Conservation (phyloP, 2,329 filamentous ascomycete species). For the Neopestalotiopsis sp. region DNA sequence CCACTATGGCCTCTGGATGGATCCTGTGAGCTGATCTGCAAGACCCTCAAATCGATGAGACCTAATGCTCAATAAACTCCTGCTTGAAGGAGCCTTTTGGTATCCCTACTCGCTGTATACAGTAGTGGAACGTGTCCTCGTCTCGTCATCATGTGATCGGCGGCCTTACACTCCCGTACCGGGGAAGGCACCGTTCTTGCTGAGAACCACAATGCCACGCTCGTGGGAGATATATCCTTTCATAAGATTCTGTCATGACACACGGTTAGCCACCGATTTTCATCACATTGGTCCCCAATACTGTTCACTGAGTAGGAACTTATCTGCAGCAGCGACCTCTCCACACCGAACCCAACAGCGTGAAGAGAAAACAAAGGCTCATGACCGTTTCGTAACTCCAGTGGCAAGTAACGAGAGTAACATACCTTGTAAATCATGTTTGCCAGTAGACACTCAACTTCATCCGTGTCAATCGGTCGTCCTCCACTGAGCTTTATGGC, state of each 20-base stretch:
- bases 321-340: neutral
- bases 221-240: slow-evolving; percentile 98
- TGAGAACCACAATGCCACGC: slow-evolving; percentile 86
- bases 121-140: neutral
- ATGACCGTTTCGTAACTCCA: neutral
- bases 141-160: neutral
- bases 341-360: slow-evolving; percentile 16
- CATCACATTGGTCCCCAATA: neutral
- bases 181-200: slow-evolving; percentile 91
- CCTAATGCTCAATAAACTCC: neutral
- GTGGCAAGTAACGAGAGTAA: neutral
- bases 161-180: slow-evolving; percentile 73
- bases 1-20: neutral
- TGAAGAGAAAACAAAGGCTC: neutral
- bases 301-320: slow-evolving; percentile 23
- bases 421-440: slow-evolving; percentile 98
- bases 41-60: neutral
- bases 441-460: slow-evolving; percentile 92
- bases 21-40: neutral
- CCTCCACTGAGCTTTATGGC: slow-evolving; percentile 77
- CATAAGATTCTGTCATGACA: slow-evolving; percentile 76
- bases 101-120: neutral
- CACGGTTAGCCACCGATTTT: slow-evolving; percentile 39
- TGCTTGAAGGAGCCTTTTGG: neutral
- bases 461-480: slow-evolving; percentile 78